These are phyloP conservation scores for Neoboletus brunneissimus DNA, from an alignment of 768 basidiomycete species.

Conservation along the genomic window DNA sequence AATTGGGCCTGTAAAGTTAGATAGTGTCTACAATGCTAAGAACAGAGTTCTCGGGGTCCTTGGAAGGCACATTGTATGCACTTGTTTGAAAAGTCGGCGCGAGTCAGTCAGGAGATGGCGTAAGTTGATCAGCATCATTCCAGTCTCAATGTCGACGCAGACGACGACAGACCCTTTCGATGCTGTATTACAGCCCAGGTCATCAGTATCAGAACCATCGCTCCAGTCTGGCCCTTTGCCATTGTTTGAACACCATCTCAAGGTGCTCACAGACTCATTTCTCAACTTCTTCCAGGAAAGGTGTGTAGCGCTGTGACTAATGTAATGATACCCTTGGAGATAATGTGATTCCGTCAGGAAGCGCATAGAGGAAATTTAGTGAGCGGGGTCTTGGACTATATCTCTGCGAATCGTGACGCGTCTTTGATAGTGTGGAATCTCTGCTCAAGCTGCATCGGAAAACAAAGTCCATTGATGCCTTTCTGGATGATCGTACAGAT, in stretches of 20 bases:
- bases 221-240: conserved; percentile 53
- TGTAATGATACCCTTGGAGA: conserved; percentile 16
- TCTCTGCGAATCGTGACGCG: conserved; percentile 2
- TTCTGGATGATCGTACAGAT: conserved; percentile 70
- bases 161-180: conserved; percentile 26
- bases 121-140: conserved; percentile 9
- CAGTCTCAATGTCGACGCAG: conserved; percentile 11
- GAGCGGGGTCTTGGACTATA: conserved; percentile 24
- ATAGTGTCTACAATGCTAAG: background rate
- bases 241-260: conserved; percentile 71
- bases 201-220: conserved; percentile 29
- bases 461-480: conserved; percentile 64
- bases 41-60: conserved; percentile 11
- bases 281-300: conserved; percentile 84
- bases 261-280: conserved; percentile 66
- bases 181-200: conserved; percentile 13
- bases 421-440: conserved; percentile 59
- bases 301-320: conserved; percentile 38
- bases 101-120: background rate
- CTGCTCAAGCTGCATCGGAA: conserved; percentile 71
- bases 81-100: conserved; percentile 22
- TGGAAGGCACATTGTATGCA: conserved; percentile 13
- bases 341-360: conserved; percentile 45
- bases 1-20: conserved; percentile 40
- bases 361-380: conserved; percentile 86